Evolutionary conservation across 202 grass and related monocot species (phyloP).

Genomic region (Musa balbisiana): DNA sequence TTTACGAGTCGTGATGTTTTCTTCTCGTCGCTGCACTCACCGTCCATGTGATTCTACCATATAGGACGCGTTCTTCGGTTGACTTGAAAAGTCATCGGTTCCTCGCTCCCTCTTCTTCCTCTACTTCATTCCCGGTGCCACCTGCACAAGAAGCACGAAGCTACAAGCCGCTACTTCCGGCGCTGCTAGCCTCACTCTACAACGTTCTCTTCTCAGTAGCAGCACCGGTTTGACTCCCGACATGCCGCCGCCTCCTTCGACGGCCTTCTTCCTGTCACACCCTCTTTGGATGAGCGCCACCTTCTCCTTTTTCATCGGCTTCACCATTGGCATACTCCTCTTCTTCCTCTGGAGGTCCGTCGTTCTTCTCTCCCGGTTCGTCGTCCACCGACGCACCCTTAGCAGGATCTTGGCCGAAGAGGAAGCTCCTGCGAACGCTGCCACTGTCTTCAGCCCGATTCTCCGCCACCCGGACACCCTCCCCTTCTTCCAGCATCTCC

Average conservation of each 20-base stretch:
- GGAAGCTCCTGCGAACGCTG: neutral
- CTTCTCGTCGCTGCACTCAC: no score
- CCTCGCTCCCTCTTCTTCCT: no score
- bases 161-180: no score
- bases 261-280: neutral
- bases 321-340: neutral
- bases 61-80: no score
- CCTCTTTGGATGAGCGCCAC: constrained; percentile 13
- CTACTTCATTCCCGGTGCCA: no score
- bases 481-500: constrained; percentile 24
- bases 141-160: no score
- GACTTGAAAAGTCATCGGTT: no score
- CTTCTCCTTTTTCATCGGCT: constrained; percentile 14
- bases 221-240: no score
- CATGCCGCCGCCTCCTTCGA: neutral
- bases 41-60: no score
- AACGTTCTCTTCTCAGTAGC: no score
- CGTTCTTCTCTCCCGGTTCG: neutral
- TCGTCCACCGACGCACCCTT: neutral
- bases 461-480: constrained; percentile 8
- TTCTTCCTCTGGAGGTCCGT: neutral
- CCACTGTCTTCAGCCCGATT: constrained; percentile 26
- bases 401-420: neutral
- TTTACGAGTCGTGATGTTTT: no score
- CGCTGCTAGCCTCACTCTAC: no score